Evolutionary conservation across 1,284 basidiomycete genomes (phyloP), one percentile per base, ranked within the genome.

Genomic region (Ustilago nuda): DNA sequence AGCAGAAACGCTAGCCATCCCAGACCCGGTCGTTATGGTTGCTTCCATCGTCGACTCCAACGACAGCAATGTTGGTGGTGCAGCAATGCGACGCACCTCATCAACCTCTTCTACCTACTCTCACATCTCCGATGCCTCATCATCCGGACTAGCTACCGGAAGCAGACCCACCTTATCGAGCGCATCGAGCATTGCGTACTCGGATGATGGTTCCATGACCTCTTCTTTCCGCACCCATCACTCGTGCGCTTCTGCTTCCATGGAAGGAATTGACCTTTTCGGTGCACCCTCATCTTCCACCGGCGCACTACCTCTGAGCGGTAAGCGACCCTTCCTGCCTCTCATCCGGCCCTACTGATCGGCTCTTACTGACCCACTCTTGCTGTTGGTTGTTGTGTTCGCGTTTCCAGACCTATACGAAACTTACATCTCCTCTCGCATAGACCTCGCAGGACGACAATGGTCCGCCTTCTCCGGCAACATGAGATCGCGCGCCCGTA

Each of bases 381-480:
- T 17, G 39, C 39, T 27, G 23, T 27, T 27, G 23, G 23, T 27
- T 27, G 23, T 27, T 27, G 23, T 27, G 23, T 27, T 27, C 23
- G 23, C 23, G 23, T 27, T 27, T 27, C 23, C 3, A 27, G 23
- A 27, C 23, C 2, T 27, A 27, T 27, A 3, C 23, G 23, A 27
- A 27, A 27, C 23, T 3, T 27, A 27, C 23, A 0, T 27, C 23
- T 27, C 23, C 23, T 3, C 23, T 27, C 23, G 3, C 23, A 88
- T 97, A 72, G 95, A 97, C 86, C 89, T 97, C 1, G 88, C 95
- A 41, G 94, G 96, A 83, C 91, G 95, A 43, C 91, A 91, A 63
- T 89, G 95, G 37, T 92, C 93, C 86, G 94, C 92, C 65, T 93
- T 94, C 78, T 91, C 92, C 66, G 92, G 94, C 71, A 89, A 90